phyloP scores from a whole-genome alignment of 2,329 filamentous ascomycete genomes.

The Penicillium polonicum region DNA sequence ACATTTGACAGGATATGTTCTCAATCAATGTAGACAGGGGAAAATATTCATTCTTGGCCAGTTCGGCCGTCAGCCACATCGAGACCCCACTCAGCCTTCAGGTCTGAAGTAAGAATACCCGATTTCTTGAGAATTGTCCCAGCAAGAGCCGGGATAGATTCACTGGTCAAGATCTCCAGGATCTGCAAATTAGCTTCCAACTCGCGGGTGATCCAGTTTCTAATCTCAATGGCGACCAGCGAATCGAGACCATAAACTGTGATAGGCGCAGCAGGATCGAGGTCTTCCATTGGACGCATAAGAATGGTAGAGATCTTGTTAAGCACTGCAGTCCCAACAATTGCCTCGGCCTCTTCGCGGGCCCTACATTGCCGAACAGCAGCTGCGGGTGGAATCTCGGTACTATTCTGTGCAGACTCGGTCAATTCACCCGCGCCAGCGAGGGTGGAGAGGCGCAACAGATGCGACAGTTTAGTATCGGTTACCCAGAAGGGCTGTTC shows the following conservation, averaged over 20 bases:
- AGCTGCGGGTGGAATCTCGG: constrained; percentile 15
- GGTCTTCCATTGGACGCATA: constrained; percentile 23
- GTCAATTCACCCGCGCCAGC: constrained; percentile 9
- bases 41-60: constrained; percentile 1
- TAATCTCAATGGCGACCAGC: constrained; percentile 32
- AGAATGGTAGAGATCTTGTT: constrained; percentile 24
- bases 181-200: constrained; percentile 25
- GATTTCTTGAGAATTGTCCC: constrained; percentile 26
- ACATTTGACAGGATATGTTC: background rate
- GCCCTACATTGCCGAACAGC: constrained; percentile 17
- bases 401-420: constrained; percentile 8
- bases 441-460: constrained; percentile 23
- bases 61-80: constrained; percentile 8
- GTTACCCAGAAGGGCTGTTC: constrained; percentile 25
- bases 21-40: background rate
- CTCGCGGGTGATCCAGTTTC: constrained; percentile 30
- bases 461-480: constrained; percentile 21
- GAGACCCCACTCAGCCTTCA: constrained; percentile 21
- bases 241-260: constrained; percentile 31
- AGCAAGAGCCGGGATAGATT: constrained; percentile 23
- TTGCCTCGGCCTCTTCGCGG: constrained; percentile 9
- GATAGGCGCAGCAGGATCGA: constrained; percentile 19
- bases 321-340: constrained; percentile 12
- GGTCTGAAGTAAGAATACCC: constrained; percentile 14
- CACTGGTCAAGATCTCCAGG: constrained; percentile 28